phyloP scores from a whole-genome alignment of 768 basidiomycete species.

The Tulasnella sp. region DNA sequence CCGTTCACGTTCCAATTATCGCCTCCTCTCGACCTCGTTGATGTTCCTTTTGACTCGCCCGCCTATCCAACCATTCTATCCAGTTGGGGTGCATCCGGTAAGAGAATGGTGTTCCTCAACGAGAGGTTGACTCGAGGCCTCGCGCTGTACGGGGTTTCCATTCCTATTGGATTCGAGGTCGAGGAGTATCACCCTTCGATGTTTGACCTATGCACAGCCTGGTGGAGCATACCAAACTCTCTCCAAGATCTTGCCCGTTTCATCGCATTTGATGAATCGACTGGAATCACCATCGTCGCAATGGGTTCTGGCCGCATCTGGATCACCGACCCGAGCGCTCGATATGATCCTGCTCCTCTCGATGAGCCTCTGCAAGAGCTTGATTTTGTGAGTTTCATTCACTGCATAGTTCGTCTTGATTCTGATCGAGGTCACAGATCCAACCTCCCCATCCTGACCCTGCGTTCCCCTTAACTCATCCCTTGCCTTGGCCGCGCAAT shows the following conservation, averaged over 20 bases:
- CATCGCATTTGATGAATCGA: neutral
- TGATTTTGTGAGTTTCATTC: neutral
- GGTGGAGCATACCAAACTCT: neutral
- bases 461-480: neutral
- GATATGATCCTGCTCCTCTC: neutral
- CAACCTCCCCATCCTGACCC: neutral
- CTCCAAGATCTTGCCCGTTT: neutral
- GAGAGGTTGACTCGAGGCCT: neutral
- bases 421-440: neutral
- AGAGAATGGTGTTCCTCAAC: neutral
- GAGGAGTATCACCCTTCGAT: neutral
- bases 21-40: neutral
- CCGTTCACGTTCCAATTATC: neutral
- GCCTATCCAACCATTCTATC: neutral
- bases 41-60: neutral
- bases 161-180: neutral
- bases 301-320: neutral
- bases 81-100: neutral
- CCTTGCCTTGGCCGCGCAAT: neutral
- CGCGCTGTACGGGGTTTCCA: neutral
- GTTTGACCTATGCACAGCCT: neutral
- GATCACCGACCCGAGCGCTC: neutral
- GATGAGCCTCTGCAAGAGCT: neutral
- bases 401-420: neutral
- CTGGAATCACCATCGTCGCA: neutral